phyloP scores from a whole-genome alignment of 371 early-diverging fungal genomes.

The Actinomortierella wolfii region DNA sequence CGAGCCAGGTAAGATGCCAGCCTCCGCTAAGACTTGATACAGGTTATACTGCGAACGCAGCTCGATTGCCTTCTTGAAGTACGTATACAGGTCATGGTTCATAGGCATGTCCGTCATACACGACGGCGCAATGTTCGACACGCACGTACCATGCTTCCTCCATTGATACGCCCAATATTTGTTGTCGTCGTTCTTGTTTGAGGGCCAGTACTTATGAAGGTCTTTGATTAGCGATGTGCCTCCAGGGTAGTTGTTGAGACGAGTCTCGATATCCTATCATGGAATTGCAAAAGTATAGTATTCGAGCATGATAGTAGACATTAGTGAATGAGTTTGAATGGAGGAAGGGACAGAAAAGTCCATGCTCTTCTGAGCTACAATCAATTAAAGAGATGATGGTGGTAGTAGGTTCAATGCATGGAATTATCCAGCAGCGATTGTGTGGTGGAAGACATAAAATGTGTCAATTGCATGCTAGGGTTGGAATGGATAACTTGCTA shows the following conservation, averaged over 20 bases:
- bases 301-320: background rate
- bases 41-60: conserved; percentile 63
- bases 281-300: background rate
- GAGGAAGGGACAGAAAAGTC: too few species aligned
- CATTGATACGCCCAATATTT: conserved; percentile 70
- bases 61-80: conserved; percentile 57
- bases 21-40: conserved; percentile 55
- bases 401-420: too few species aligned
- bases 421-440: too few species aligned
- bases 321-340: too few species aligned
- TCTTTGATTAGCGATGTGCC: conserved; percentile 48
- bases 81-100: conserved; percentile 62
- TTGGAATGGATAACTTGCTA: too few species aligned
- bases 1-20: conserved; percentile 69
- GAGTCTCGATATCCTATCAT: conserved; percentile 23
- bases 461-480: too few species aligned
- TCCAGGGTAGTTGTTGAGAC: conserved; percentile 29
- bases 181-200: conserved; percentile 61
- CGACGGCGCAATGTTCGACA: conserved; percentile 62
- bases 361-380: too few species aligned
- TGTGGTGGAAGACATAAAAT: background rate
- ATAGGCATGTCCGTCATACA: conserved; percentile 53
- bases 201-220: conserved; percentile 78
- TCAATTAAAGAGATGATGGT: too few species aligned
- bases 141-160: conserved; percentile 84